These are phyloP conservation scores for Hagleromyces aurorensis DNA, from an alignment of 805 yeast species.

Conservation along the genomic window DNA sequence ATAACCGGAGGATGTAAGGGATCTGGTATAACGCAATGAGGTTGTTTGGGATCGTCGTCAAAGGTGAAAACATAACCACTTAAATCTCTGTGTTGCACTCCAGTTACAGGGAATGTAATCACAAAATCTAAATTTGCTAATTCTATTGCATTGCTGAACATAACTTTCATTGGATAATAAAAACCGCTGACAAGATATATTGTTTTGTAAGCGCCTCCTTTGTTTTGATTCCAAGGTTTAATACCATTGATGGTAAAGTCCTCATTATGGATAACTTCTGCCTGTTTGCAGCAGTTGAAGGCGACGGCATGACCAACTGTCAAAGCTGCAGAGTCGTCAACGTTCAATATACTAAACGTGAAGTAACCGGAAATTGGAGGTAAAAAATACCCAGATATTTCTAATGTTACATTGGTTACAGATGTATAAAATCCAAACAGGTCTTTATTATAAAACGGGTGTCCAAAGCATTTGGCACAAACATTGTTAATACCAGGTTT, in stretches of 20 bases:
- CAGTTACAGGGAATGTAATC: slow-evolving; percentile 9
- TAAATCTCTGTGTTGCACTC: slow-evolving; percentile 3
- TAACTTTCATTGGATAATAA: slow-evolving; percentile 16
- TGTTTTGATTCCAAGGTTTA: slow-evolving; percentile 4
- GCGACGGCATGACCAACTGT: slow-evolving; percentile 29
- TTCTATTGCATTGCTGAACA: slow-evolving; percentile 9
- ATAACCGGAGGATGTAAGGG: slow-evolving; percentile 2
- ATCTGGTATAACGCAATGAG: slow-evolving; percentile 3
- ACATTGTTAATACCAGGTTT: slow-evolving; percentile 1
- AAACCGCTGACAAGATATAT: slow-evolving; percentile 7
- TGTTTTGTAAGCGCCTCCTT: slow-evolving; percentile 2
- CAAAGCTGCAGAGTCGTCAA: slow-evolving; percentile 31
- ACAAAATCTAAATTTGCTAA: slow-evolving; percentile 5
- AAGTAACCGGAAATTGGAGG: slow-evolving; percentile 30
- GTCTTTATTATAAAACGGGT: neutral
- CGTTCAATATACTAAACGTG: slow-evolving; percentile 14
- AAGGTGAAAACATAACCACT: slow-evolving; percentile 8
- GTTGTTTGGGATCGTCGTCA: slow-evolving; percentile 2
- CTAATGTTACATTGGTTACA: slow-evolving; percentile 19
- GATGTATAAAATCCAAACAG: slow-evolving; percentile 14
- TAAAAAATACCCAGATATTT: slow-evolving; percentile 23
- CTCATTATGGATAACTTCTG: slow-evolving; percentile 1
- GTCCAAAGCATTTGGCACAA: neutral
- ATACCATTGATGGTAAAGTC: slow-evolving; percentile 7
- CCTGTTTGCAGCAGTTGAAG: slow-evolving; percentile 29